Evolutionary conservation across 2,329 filamentous ascomycete species (phyloP), one percentile per base, ranked within the genome.

Genomic region (Bimuria novae-zelandiae): DNA sequence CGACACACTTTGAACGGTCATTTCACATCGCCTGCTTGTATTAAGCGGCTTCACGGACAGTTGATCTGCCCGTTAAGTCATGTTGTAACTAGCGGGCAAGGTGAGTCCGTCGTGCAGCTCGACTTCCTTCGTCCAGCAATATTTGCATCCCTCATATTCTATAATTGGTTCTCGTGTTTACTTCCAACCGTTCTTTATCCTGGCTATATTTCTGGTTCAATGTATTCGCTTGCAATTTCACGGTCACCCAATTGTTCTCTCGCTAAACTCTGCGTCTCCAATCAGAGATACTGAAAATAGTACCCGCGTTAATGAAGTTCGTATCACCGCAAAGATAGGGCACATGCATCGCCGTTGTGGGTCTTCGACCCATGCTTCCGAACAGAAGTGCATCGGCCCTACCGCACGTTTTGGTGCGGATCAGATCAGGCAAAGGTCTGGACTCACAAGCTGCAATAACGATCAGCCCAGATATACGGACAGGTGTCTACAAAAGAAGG

Each of bases 281-380:
- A 52, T 40, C 52, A 16, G 49, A 56, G 49, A 27, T 40, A 30
- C 59, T 54, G 44, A 55, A 62, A 64, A 62, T 60, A 59, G 54
- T 45, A 17, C 29, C 49, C 21, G 29, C 29, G 16, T 46, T 59
- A 43, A 63, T 62, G 57, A 56, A 51, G 6, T 30, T 49, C 51
- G 40, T 57, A 55, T 59, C 51, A 54, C 39, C 14, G 14, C 29
- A 17, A 32, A 11, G 43, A 42, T 29, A 41, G 30, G 12, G 44
- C 23, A 43, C 42, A 48, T 45, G 37, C 46, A 61, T 51, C 12
- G 21, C 48, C 35, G 43, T 48, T 52, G 23, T 29, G 32, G 30
- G 19, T 22, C 8, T 10, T 27, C 14, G 14, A 37, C 8, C 43
- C 43, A 16, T 27, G 43, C 21, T 46, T 35, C 19, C 17, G 21